phyloP scores from a whole-genome alignment of 2,329 filamentous ascomycete species.

The Leptographium flavum region DNA sequence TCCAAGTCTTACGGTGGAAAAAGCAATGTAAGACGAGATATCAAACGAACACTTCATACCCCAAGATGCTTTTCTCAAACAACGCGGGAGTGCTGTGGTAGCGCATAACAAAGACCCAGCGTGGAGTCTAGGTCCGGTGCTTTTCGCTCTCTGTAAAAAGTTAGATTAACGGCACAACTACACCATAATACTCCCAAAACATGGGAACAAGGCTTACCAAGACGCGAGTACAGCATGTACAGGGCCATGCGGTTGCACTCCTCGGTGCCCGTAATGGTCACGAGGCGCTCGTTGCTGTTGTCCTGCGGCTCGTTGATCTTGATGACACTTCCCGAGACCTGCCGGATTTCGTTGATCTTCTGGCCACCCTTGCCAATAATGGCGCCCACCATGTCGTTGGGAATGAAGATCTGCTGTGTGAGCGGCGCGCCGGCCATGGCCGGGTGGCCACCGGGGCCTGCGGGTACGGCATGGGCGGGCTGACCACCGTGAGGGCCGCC shows the following conservation, averaged over 20 bases:
- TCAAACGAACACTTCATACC: background rate
- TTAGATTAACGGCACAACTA: constrained; percentile 4
- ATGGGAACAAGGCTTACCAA: constrained; percentile 43
- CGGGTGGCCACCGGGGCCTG: constrained; percentile 48
- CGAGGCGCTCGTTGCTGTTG: constrained; percentile 94
- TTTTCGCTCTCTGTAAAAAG: constrained; percentile 53
- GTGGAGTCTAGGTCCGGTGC: constrained; percentile 61
- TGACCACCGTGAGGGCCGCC: constrained; percentile 57
- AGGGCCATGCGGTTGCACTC: constrained; percentile 99
- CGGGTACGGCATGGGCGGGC: constrained; percentile 59
- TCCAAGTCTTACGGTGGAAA: background rate
- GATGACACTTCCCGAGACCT: constrained; percentile 93
- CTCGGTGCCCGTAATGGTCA: constrained; percentile 93
- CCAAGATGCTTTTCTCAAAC: background rate
- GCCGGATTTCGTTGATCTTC: constrained; percentile 98
- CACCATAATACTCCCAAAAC: background rate
- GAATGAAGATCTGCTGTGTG: constrained; percentile 97
- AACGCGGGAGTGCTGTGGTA: background rate
- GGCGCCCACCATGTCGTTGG: constrained; percentile 98
- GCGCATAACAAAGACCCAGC: too few species aligned
- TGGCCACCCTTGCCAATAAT: constrained; percentile 98
- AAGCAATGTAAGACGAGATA: background rate
- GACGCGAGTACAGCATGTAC: constrained; percentile 96
- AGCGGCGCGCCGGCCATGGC: constrained; percentile 59
- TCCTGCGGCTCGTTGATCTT: constrained; percentile 99